Evolutionary conservation across 208 protist genomes (phyloP).

Genomic region (Entamoeba invadens): DNA sequence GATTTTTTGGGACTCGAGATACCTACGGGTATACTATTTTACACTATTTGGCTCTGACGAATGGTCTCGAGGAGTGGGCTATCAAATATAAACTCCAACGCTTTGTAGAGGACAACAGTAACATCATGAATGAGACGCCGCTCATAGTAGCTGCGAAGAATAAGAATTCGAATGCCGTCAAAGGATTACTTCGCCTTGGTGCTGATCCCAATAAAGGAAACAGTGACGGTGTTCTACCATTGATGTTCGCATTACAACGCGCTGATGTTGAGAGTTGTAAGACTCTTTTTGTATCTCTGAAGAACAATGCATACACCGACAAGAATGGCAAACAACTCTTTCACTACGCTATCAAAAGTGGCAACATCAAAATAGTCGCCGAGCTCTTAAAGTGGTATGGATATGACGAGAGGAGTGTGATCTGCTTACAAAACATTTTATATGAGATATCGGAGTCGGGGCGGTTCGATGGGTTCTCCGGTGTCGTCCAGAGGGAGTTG

Average conservation of each 20-base stretch:
- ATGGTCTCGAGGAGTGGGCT: background rate
- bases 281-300: background rate
- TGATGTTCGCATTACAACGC: background rate
- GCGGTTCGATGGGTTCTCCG: background rate
- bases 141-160: background rate
- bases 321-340: background rate
- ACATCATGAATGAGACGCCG: background rate
- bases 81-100: background rate
- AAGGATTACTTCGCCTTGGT: background rate
- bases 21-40: background rate
- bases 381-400: background rate
- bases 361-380: background rate
- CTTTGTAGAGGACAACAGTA: background rate
- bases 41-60: background rate
- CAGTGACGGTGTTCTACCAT: background rate
- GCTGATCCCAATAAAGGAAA: background rate
- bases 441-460: background rate
- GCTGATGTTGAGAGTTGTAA: background rate
- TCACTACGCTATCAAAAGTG: background rate
- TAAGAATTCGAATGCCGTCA: background rate
- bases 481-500: background rate
- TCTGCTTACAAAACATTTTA: background rate
- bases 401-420: background rate
- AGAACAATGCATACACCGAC: background rate
- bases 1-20: background rate